phyloP scores from a whole-genome alignment of 2,329 filamentous ascomycete species.

The Akanthomyces dipterigenus region DNA sequence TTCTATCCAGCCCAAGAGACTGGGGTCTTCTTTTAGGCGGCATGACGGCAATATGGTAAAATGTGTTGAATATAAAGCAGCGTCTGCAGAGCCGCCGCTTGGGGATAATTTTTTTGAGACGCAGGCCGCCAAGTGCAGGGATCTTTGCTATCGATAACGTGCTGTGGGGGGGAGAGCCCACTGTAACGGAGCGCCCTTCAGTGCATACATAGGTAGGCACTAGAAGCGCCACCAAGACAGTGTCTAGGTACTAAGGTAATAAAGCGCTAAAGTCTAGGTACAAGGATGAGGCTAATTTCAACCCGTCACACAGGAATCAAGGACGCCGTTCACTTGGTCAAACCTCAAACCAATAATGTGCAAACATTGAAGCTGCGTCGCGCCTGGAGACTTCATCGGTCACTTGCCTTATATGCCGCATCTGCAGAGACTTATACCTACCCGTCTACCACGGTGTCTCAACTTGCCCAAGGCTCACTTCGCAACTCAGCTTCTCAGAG shows the following conservation, averaged over 20 bases:
- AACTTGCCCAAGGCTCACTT: neutral
- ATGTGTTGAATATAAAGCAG: neutral
- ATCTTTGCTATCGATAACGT: conserved; percentile 3
- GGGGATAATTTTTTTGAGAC: conserved; percentile 3
- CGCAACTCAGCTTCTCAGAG: neutral
- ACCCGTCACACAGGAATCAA: neutral
- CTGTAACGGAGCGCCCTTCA: neutral
- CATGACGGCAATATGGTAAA: conserved; percentile 21
- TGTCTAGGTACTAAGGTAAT: too few species aligned
- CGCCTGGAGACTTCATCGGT: neutral
- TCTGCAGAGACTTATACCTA: neutral
- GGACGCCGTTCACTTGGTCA: neutral
- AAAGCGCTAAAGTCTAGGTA: neutral
- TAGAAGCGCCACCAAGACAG: too few species aligned
- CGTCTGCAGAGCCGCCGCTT: neutral
- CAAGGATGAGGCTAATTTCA: too few species aligned
- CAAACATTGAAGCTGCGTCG: neutral
- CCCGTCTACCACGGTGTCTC: neutral
- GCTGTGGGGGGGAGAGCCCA: neutral
- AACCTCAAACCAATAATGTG: neutral
- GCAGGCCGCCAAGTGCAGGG: neutral
- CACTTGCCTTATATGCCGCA: neutral
- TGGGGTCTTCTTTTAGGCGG: conserved; percentile 34
- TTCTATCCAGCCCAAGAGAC: conserved; percentile 30
- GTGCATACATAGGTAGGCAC: neutral